Evolutionary conservation across 108 stramenopile species (phyloP).

Genomic region (Skeletonema menzelii): DNA sequence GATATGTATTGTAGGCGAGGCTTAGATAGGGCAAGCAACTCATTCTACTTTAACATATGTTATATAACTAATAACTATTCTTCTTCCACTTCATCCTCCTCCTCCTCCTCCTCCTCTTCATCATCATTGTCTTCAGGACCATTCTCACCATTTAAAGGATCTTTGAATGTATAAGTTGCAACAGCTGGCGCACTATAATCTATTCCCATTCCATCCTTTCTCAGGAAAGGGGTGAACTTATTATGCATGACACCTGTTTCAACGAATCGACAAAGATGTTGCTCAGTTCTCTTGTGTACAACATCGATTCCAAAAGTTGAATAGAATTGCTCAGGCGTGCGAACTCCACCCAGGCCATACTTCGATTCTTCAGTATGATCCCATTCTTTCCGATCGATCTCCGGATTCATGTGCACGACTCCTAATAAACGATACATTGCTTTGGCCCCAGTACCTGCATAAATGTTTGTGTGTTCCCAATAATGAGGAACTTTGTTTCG

Average conservation of each 20-base stretch:
- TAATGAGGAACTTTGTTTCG: constrained; percentile 68
- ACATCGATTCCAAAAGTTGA: constrained; percentile 85
- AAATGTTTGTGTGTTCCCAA: constrained; percentile 59
- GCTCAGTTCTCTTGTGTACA: constrained; percentile 58
- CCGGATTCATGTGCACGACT: constrained; percentile 85
- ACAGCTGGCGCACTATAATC: constrained; percentile 53
- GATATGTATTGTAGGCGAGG: too few relatives aligned
- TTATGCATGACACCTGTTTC: constrained; percentile 72
- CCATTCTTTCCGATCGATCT: constrained; percentile 43
- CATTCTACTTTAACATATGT: too few relatives aligned
- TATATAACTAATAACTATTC: too few relatives aligned
- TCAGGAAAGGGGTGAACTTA: constrained; percentile 47
- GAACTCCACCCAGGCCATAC: constrained; percentile 83
- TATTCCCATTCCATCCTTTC: constrained; percentile 87
- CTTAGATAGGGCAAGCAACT: too few relatives aligned
- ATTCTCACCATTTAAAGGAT: constrained; percentile 7
- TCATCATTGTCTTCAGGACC: background rate
- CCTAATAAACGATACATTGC: constrained; percentile 69
- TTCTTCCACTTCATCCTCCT: too few relatives aligned
- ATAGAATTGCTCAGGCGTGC: constrained; percentile 82
- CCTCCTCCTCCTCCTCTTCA: background rate
- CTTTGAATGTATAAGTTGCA: constrained; percentile 39
- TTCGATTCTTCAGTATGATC: constrained; percentile 50
- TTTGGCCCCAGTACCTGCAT: constrained; percentile 47
- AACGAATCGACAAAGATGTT: constrained; percentile 77